Evolutionary conservation across 257 asterid species (phyloP), one percentile per base, ranked within the genome.

Genomic region (Galeopsis tetrahit): DNA sequence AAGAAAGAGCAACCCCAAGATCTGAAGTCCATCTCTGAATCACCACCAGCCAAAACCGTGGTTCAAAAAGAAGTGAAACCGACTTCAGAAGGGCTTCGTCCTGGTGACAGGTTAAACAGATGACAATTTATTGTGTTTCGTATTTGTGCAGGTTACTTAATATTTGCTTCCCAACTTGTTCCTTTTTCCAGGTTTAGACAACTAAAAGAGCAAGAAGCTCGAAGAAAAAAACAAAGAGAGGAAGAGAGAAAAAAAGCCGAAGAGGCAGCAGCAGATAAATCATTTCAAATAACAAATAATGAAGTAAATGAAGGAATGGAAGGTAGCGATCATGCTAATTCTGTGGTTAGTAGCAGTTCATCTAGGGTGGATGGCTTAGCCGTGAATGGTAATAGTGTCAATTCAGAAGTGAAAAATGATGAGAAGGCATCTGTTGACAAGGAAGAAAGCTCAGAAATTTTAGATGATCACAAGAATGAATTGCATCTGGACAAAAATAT

Each of bases 151-250:
- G 42, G 53, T 62, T 32, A 35, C 46, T 35, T 55, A 28, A 68
- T 43, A 4, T 17, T 32, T 70, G 57, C 46, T 58, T 74, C 60
- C 57, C 15, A 66, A 66, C 62, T 75, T 39, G 31, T 52, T 59
- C 21, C 0, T 73, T 11, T 78, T 71, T 83, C 32, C 81, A 95
- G 99, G 88, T 95, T 95, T 82, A 95, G 78, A 80, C 95, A 85
- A 78, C 78, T 95, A 46, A 95, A 95, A 79, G 99, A 90, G 86
- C 90, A 95, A 85, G 99, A 95, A 81, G 92, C 89, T 71, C 85
- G 63, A 66, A 83, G 70, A 72, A 85, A 78, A 75, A 72, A 61
- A 65, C 89, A 86, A 82, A 87, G 67, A 75, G 96, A 91, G 81
- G 98, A 87, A 82, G 95, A 87, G 72, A 82, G 60, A 64, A 86